Base-by-base conservation (phyloP, 2,329 filamentous ascomycete species). In the Penicillium sp. region DNA sequence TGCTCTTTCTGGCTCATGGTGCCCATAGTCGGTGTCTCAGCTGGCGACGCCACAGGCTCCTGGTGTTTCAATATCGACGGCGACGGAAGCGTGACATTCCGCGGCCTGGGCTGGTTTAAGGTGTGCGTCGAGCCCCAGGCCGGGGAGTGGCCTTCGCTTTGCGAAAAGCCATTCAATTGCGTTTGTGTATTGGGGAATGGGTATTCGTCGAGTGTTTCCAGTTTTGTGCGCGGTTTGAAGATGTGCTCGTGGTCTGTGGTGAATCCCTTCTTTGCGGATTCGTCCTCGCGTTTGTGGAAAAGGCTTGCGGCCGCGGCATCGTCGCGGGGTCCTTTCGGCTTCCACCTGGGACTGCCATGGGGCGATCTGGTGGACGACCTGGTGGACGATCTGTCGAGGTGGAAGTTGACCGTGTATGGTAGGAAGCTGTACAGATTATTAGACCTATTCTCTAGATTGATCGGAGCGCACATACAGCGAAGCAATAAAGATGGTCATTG, bases 391-490 rank as follows among this genome's bases (percentile, higher is more conserved):
- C 57, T 52, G 70, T 62, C 65, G 70, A 59, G 68, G 68, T 87
- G 86, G 72, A 97, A 97, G 72, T 96, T 87, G 67, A 96, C 81
- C 42, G 93, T 97, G 72, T 96, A 92, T 33, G 93, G 93, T 35
- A 97, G 83, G 70, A 96, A 96, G 57, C 92, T 96, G 67, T 7
- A 26, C 2, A 21, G 18, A 12, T 1, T 3, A 30, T 24, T 18
- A 59, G 75, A 78, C 59, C 82, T 7, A 3, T 20, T 18, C 11
- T 43, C 26, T 43, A 53, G 50, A 24, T 9, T 21, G 14, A 5
- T 14, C 4, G 21, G 14, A 9, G 30, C 14, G 21, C 30, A 55
- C 80, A 72, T 77, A 84, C 80, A 85, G 74, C 30, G 82, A 83
- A 56, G 79, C 81, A 51, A 84, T 79, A 62, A 84, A 83, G 68